These are phyloP conservation scores for Obba rivulosa DNA, from an alignment of 768 basidiomycete species.

Conservation along the genomic window DNA sequence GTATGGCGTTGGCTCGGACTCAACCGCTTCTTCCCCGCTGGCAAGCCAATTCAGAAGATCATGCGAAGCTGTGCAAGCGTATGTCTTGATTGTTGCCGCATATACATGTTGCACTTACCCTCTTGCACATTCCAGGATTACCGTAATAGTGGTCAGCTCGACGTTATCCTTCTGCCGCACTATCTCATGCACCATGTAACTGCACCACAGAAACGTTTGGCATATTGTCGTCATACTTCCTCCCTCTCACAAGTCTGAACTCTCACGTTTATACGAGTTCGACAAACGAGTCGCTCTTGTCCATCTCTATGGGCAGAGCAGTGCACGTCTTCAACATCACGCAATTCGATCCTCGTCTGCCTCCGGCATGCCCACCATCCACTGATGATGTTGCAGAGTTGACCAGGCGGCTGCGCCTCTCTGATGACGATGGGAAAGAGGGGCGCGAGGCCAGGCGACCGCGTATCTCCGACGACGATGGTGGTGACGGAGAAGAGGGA, in stretches of 20 bases:
- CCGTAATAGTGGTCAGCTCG: conserved; percentile 66
- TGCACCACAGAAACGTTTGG: conserved; percentile 56
- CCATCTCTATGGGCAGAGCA: conserved; percentile 35
- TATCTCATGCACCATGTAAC: background rate
- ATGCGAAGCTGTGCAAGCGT: conserved; percentile 61
- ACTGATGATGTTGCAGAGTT: conserved; percentile 17
- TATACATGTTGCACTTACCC: background rate
- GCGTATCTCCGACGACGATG: background rate
- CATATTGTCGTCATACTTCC: conserved; percentile 44
- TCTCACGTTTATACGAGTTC: conserved; percentile 40
- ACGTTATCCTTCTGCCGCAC: background rate
- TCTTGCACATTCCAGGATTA: conserved; percentile 47
- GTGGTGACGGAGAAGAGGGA: background rate
- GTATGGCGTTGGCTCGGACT: conserved; percentile 69
- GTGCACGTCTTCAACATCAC: conserved; percentile 43
- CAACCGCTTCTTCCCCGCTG: conserved; percentile 56
- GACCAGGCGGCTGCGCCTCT: conserved; percentile 6
- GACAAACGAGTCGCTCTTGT: conserved; percentile 48
- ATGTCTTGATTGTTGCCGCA: conserved; percentile 18
- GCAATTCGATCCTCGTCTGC: conserved; percentile 38
- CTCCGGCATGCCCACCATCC: conserved; percentile 34
- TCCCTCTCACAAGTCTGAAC: conserved; percentile 31
- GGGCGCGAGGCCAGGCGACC: background rate
- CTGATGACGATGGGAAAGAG: no score
- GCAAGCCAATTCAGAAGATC: conserved; percentile 27